These are phyloP conservation scores for Monilinia fructicola DNA, from an alignment of 2,329 filamentous ascomycete species.

Conservation along the genomic window DNA sequence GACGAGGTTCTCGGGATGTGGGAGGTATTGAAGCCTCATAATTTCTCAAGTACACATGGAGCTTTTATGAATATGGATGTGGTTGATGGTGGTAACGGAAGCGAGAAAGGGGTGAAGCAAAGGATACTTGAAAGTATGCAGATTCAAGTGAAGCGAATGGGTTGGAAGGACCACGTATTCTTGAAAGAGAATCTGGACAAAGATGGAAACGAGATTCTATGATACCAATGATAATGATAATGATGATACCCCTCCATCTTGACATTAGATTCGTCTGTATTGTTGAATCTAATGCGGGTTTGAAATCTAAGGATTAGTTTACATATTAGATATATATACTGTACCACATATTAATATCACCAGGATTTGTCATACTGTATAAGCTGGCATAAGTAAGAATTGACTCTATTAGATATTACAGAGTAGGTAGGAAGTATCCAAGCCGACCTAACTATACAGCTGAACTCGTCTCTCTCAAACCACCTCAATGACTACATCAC, in stretches of 20 bases:
- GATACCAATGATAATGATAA: slow-evolving; percentile 12
- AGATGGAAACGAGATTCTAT: slow-evolving; percentile 8
- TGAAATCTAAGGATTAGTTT: not conserved
- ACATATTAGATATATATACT: no score
- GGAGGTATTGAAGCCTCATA: slow-evolving; percentile 59
- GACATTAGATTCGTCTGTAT: not conserved
- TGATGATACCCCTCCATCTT: not conserved
- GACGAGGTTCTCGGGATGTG: slow-evolving; percentile 67
- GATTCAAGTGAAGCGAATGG: slow-evolving; percentile 57
- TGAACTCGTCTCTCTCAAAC: no score
- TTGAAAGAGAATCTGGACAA: slow-evolving; percentile 31
- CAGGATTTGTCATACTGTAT: no score
- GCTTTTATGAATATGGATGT: slow-evolving; percentile 66
- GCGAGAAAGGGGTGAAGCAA: slow-evolving; percentile 50
- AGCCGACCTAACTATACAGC: no score
- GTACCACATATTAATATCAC: no score
- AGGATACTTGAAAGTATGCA: slow-evolving; percentile 74
- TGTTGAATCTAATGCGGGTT: no score
- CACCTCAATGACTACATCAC: no score
- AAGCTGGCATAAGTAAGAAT: no score
- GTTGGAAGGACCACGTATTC: slow-evolving; percentile 34
- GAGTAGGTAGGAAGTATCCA: no score
- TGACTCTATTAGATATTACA: no score
- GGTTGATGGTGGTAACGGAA: slow-evolving; percentile 44
- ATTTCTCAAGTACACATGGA: slow-evolving; percentile 67